Base-by-base conservation (phyloP, 768 basidiomycete species). In the Galerina marginata region DNA sequence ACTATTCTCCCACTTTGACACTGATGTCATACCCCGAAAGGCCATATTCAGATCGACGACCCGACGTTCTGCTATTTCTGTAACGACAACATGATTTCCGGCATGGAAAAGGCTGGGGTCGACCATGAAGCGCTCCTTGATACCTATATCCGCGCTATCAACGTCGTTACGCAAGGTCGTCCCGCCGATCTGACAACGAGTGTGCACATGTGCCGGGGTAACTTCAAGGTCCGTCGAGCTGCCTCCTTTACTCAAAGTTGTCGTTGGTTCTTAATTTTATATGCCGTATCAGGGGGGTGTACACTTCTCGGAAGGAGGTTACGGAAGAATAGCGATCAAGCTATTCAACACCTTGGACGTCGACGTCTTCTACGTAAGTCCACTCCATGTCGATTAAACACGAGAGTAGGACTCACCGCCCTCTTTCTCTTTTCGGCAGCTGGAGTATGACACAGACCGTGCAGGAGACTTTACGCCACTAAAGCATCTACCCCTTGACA, bases 41-140 rank as follows among this genome's bases (percentile, higher is more conserved):
- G 83, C 26, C 77, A 81, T 58, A 80, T 84, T 40, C 83, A 83
- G 66, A 72, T 84, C 46, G 83, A 84, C 57, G 82, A 83, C 65
- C 81, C 83, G 0, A 83, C 81, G 0, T 81, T 83, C 61, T 81
- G 79, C 42, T 91, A 86, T 74, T 90, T 91, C 68, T 93, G 91
- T 70, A 79, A 80, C 58, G 85, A 87, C 64, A 79, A 62, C 39
- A 82, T 80, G 79, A 76, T 83, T 43, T 65, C 66, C 11, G 79
- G 72, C 12, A 88, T 92, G 86, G 79, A 81, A 67, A 79, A 77
- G 25, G 83, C 81, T 44, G 85, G 84, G 0, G 78, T 85, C 16
- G 87, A 92, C 72, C 81, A 85, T 15, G 85, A 83, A 53, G 81
- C 81, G 3, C 79, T 92, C 45, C 79, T 93, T 16, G 83, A 90